Conservation (phyloP, 2,329 filamentous ascomycete genomes). For the Beauveria bassiana region DNA sequence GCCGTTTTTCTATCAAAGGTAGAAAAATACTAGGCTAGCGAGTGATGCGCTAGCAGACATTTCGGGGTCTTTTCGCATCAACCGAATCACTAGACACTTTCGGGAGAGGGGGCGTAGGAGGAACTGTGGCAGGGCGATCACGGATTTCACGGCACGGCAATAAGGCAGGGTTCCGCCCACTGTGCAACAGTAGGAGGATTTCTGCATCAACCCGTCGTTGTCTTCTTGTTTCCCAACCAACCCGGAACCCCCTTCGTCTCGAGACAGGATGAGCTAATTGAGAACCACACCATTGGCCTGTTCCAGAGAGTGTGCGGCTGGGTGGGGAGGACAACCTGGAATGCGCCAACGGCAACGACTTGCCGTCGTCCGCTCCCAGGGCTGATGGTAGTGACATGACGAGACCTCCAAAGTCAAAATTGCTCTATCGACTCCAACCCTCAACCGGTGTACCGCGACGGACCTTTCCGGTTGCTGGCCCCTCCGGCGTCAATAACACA, state of each 20-base stretch:
- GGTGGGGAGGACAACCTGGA: not conserved
- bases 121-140: not conserved
- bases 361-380: constrained; percentile 1
- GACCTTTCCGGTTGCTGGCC: too few species aligned
- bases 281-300: too few species aligned
- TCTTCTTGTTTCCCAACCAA: not conserved
- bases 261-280: too few species aligned
- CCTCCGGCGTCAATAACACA: too few species aligned
- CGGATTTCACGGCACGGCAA: constrained; percentile 7
- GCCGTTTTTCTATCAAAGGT: not conserved
- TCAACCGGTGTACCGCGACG: too few species aligned
- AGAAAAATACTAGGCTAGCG: too few species aligned
- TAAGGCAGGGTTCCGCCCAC: not conserved
- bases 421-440: too few species aligned
- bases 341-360: not conserved
- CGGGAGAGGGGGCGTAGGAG: not conserved
- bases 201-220: not conserved
- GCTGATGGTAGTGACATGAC: not conserved
- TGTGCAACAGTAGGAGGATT: not conserved
- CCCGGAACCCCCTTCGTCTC: too few species aligned
- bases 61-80: not conserved
- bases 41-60: not conserved
- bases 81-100: not conserved
- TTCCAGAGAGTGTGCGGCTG: too few species aligned
- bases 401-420: too few species aligned